Base-by-base conservation (phyloP, 2,329 filamentous ascomycete species). In the Rhynchosporium secalis region DNA sequence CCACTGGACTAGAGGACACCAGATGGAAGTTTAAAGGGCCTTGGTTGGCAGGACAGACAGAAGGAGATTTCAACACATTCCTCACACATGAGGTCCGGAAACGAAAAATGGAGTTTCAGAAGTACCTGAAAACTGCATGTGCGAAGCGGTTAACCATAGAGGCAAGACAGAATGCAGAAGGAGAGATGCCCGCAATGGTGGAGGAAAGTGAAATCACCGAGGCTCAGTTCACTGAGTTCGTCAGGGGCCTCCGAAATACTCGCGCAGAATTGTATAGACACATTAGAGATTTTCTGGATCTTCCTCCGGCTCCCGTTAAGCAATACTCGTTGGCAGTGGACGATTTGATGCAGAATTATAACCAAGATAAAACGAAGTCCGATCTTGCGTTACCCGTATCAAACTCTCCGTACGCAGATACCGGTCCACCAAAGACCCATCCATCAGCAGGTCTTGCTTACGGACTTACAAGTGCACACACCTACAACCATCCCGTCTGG, bases 21-120 rank as follows among this genome's bases (percentile, higher is more conserved):
- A 80, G 86, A 66, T 90, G 87, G 87, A 88, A 86, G 72, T 89
- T 88, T 66, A 76, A 76, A 31, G 87, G 87, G 0, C 87, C 87
- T 3, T 89, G 86, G 86, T 78, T 89, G 40, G 85, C 85, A 40
- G 83, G 83, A 48, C 80, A 87, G 78, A 81, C 79, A 4, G 79
- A 86, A 64, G 85, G 85, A 20, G 79, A 85, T 13, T 88, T 90
- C 70, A 75, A 80, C 31, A 71, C 74, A 33, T 89, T 84, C 69
- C 62, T 89, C 12, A 72, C 77, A 56, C 84, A 79, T 68, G 75
- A 77, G 28, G 83, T 89, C 46, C 79, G 81, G 56, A 78, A 76
- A 13, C 80, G 76, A 64, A 83, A 84, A 60, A 58, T 74, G 6
- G 78, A 83, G 64, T 89, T 89, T 73, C 80, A 80, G 52, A 66